Conservation (phyloP, 495 filamentous ascomycete species). For the Aspergillus steynii region DNA sequence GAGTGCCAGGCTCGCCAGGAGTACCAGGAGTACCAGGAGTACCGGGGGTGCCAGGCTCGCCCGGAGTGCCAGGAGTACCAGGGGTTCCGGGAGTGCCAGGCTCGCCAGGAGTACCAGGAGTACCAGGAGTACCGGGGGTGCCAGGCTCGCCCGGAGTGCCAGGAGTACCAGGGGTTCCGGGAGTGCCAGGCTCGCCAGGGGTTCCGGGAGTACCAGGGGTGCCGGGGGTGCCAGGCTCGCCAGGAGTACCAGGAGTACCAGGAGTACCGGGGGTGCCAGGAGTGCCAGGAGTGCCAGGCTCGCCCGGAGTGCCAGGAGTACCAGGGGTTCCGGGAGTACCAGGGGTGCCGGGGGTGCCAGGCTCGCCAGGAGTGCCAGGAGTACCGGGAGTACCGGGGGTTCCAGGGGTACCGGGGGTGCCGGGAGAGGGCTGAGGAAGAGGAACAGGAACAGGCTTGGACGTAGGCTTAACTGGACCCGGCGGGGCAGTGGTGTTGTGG, state of each 20-base stretch:
- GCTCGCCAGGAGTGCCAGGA: conserved; percentile 1
- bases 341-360: background rate
- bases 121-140: background rate
- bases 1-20: too few relatives aligned
- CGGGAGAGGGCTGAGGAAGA: conserved; percentile 14
- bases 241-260: conserved; percentile 7
- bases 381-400: conserved; percentile 11
- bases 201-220: background rate
- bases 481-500: conserved; percentile 25
- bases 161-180: conserved; percentile 4
- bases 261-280: conserved; percentile 8
- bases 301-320: conserved; percentile 6
- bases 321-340: conserved; percentile 5
- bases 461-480: conserved; percentile 10
- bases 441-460: conserved; percentile 19
- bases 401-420: conserved; percentile 8
- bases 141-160: background rate
- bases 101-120: conserved; percentile 5
- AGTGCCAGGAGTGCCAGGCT: conserved; percentile 1
- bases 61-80: conserved; percentile 5
- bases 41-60: conserved; percentile 1
- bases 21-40: background rate
- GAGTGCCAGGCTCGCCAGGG: conserved; percentile 2
- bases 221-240: conserved; percentile 2
- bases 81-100: conserved; percentile 5